These are phyloP conservation scores for Hanseniaspora gamundiae DNA, from an alignment of 1,139 yeast species.

Conservation along the genomic window DNA sequence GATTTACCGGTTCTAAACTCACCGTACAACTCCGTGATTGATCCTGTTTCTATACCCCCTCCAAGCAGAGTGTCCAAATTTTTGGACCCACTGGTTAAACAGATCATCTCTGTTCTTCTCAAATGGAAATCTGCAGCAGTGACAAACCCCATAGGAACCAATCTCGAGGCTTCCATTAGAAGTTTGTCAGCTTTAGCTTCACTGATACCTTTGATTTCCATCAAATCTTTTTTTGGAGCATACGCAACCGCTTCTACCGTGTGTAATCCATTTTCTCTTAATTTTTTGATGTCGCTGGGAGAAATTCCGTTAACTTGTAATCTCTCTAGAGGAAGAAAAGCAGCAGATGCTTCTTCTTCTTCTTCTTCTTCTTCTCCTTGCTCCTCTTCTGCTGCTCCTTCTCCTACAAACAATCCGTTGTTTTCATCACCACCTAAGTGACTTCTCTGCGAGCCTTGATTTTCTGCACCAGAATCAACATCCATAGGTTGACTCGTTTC, in stretches of 20 bases:
- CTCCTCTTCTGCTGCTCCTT: slow-evolving; percentile 1
- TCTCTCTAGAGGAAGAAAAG: slow-evolving; percentile 27
- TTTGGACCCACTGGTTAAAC: slow-evolving; percentile 91
- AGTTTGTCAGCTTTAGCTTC: slow-evolving; percentile 91
- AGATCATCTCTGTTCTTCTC: slow-evolving; percentile 79
- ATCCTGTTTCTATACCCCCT: slow-evolving; percentile 96
- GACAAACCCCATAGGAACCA: slow-evolving; percentile 94
- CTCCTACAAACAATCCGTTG: not conserved
- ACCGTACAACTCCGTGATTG: slow-evolving; percentile 92
- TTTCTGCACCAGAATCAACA: not conserved
- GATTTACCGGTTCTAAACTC: slow-evolving; percentile 97
- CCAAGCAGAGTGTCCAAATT: slow-evolving; percentile 87
- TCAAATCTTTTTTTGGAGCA: slow-evolving; percentile 68
- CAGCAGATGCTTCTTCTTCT: slow-evolving; percentile 32
- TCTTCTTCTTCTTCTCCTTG: slow-evolving; percentile 27
- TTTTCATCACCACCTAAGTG: not conserved
- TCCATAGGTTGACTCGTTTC: not conserved
- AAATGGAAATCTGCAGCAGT: slow-evolving; percentile 93
- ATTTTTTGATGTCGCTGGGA: slow-evolving; percentile 62
- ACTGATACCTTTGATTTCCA: slow-evolving; percentile 80
- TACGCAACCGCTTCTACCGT: slow-evolving; percentile 91
- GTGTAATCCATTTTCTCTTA: slow-evolving; percentile 72
- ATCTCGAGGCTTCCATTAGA: slow-evolving; percentile 67
- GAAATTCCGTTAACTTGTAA: slow-evolving; percentile 79
- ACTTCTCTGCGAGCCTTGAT: not conserved